Base-by-base conservation (phyloP, 306 rosid species). In the Quillaja saponaria region DNA sequence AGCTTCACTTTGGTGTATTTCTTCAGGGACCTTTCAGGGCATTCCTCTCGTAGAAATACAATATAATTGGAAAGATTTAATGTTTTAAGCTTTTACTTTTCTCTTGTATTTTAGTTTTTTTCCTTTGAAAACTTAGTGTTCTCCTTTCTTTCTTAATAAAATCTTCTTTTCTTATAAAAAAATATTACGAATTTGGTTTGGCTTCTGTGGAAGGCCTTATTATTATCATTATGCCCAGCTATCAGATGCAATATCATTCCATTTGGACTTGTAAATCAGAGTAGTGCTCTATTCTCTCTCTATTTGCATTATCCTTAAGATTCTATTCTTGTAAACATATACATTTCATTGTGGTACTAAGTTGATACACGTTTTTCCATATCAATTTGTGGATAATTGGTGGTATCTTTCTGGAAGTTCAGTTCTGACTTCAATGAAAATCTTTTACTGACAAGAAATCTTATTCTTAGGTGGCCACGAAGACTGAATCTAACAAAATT, bases 401-500 rank as follows among this genome's bases (percentile, higher is more conserved):
- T 58, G 40, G 38, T 25, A 39, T 47, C 15, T 50, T 25, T 66
- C 64, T 62, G 49, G 55, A 55, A 69, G 51, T 45, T 69, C 52
- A 55, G 9, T 50, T 34, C 13, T 44, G 31, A 25, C 31, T 1
- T 25, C 31, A 25, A 25, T 1, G 64, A 71, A 52, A 21, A 51
- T 64, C 67, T 67, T 64, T 58, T 61, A 74, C 16, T 31, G 57
- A 39, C 61, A 66, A 58, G 69, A n/a, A n/a, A n/a, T 50, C 69
- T 17, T 67, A 59, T 69, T 64, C 75, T 52, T 73, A 92, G 99
- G 99, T 92, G 83, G 96, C 99, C 34, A 84, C 96, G 2, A 92
- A 89, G 87, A 92, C 99, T 1, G 99, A 92, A 78, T 86, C 99
- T 13, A 92, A 89, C 80, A 92, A 92, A 80, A 90, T 89, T 66